Evolutionary conservation across 306 rosid species (phyloP).

Genomic region (Betula pendula): DNA sequence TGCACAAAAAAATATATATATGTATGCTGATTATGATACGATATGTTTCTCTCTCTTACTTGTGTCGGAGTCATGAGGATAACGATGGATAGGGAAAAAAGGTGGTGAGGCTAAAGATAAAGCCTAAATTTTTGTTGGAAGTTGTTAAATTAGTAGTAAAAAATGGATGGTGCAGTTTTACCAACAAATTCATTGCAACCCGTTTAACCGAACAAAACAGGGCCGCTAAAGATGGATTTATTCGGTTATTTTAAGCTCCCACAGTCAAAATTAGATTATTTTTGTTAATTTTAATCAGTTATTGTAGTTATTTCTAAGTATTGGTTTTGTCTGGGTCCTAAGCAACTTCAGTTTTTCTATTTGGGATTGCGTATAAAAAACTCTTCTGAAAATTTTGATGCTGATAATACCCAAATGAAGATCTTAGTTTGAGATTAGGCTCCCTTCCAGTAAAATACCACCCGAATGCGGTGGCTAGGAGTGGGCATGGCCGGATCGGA

Average conservation of each 20-base stretch:
- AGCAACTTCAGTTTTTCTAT: too few relatives aligned
- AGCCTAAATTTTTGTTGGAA: background rate
- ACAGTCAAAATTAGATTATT: background rate
- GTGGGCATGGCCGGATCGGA: too few relatives aligned
- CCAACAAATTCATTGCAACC: background rate
- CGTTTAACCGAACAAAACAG: background rate
- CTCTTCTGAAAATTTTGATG: too few relatives aligned
- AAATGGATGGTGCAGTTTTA: background rate
- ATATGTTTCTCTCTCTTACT: background rate
- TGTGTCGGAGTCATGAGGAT: conserved; percentile 9
- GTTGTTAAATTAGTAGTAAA: background rate
- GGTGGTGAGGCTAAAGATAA: conserved; percentile 4
- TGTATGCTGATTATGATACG: background rate
- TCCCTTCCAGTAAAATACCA: too few relatives aligned
- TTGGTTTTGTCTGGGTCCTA: too few relatives aligned
- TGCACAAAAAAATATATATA: too few relatives aligned
- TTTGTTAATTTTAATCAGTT: background rate
- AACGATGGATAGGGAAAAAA: conserved; percentile 10
- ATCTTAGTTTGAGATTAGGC: too few relatives aligned
- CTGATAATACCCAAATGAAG: too few relatives aligned
- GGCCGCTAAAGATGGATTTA: background rate
- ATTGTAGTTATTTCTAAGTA: too few relatives aligned
- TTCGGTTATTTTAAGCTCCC: background rate
- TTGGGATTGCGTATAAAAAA: too few relatives aligned
- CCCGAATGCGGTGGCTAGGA: too few relatives aligned